A percentile compares a stretch with the other conserved stretches of the same genome.
Conservation (phyloP, 2,329 filamentous ascomycete genomes). For the Arachnopeziza araneosa region DNA sequence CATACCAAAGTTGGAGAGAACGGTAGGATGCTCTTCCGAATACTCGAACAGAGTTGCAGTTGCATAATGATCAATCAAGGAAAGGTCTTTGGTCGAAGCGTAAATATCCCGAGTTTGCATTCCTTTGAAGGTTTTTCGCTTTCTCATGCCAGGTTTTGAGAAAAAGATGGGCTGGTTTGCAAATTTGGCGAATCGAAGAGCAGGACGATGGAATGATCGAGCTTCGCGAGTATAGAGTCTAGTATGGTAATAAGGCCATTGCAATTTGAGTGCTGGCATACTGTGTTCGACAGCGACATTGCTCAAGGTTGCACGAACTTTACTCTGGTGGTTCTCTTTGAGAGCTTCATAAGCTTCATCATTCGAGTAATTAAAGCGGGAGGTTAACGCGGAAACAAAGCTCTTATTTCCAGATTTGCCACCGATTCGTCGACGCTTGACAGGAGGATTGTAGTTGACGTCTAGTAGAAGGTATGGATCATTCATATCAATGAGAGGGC, state of each 20-base stretch:
- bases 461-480: conserved; percentile 85
- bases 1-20: conserved; percentile 96
- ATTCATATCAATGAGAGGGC: conserved; percentile 77
- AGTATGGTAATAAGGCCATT: conserved; percentile 95
- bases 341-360: conserved; percentile 93
- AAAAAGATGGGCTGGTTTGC: conserved; percentile 67
- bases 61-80: conserved; percentile 76
- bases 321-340: conserved; percentile 95
- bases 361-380: conserved; percentile 93
- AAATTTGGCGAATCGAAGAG: conserved; percentile 64
- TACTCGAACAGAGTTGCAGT: conserved; percentile 88
- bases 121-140: conserved; percentile 77
- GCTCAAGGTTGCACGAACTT: conserved; percentile 85
- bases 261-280: conserved; percentile 81
- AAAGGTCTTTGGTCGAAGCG: conserved; percentile 72
- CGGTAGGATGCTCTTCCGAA: conserved; percentile 85
- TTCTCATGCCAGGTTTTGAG: conserved; percentile 64
- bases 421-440: conserved; percentile 45
- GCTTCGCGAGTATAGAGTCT: conserved; percentile 67
- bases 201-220: conserved; percentile 78
- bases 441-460: conserved; percentile 56
- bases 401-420: conserved; percentile 63
- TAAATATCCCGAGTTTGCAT: conserved; percentile 76
- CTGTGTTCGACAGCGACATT: conserved; percentile 93
- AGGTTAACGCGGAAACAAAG: conserved; percentile 65